Evolutionary conservation across 352 stramenopile genomes (phyloP), one percentile per base, ranked within the genome.

Genomic region (Thalassiosira delicatula): DNA sequence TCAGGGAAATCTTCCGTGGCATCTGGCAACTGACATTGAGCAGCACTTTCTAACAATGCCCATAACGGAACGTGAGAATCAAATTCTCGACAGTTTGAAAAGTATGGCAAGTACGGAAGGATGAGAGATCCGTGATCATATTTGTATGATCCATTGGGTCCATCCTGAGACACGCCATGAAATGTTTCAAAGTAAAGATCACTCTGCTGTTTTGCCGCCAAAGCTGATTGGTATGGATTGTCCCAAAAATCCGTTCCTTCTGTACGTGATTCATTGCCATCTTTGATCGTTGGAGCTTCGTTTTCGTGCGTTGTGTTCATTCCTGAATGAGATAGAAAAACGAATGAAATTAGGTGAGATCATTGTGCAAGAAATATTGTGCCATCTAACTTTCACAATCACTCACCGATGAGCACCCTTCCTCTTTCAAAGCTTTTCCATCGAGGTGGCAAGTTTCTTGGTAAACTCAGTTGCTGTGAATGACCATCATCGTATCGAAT

Each of bases 141-240:
- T 40, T 87, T 77, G 76, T 84, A 89, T 12, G 49, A 77, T 46
- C 62, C 81, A 61, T 51, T 32, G 27, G 60, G 46, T 40, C 46
- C 78, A 84, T 84, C 68, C 27, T 49, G 49, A 71, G 69, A 85
- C n/a, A 87, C 21, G 14, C 81, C 84, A 40, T 90, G 87, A 70
- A 98, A 98, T 7, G 96, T 98, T 89, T 99, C 97, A 70, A 96
- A 94, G 75, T 98, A 99, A 54, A 98, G 97, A 67, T 95, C 84
- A 29, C 92, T 97, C 83, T 96, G 92, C 14, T 97, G 79, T 59
- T 98, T 95, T 8, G 94, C 96, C 7, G 92, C 93, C 83, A 93
- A 81, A 93, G 96, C 23, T 70, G 90, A 78, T 60, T 76, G 23
- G 54, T 86, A 83, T 19, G 92, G 90, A 69, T 89, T 88, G 37